Conservation (phyloP, 371 early-diverging fungal species). For the Mortierella sp. region DNA sequence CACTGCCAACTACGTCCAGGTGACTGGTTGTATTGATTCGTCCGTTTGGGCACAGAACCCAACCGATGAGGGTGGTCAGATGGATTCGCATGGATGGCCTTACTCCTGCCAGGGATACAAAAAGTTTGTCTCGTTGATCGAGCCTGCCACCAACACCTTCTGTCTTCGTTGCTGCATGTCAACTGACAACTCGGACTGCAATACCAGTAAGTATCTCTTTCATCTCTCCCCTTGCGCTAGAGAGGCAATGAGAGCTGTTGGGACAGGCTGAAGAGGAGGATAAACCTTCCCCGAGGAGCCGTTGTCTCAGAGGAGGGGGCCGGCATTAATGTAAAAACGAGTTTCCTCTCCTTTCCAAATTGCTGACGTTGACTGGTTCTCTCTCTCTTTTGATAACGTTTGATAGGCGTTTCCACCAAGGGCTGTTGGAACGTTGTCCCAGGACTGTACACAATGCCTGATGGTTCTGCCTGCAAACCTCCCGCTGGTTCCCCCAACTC, state of each 20-base stretch:
- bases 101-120: conserved; percentile 50
- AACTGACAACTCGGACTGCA: conserved; percentile 23
- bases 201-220: conserved; percentile 35
- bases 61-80: conserved; percentile 61
- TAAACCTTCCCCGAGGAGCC: too few species aligned
- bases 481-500: conserved; percentile 18
- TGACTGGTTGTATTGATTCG: conserved; percentile 57
- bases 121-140: conserved; percentile 60
- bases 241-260: too few species aligned
- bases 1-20: conserved; percentile 52
- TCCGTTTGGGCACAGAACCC: conserved; percentile 46
- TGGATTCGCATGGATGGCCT: conserved; percentile 49
- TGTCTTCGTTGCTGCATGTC: conserved; percentile 56
- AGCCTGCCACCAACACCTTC: conserved; percentile 57
- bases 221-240: too few species aligned
- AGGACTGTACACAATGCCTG: conserved; percentile 33
- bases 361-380: background rate
- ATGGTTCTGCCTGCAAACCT: conserved; percentile 28
- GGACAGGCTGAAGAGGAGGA: too few species aligned
- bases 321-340: too few species aligned
- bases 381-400: background rate
- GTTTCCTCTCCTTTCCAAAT: too few species aligned
- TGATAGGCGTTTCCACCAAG: conserved; percentile 30
- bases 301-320: too few species aligned
- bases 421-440: conserved; percentile 40